Percentiles rank a stretch among this genome's conserved stretches.
phyloP scores from a whole-genome alignment of 805 yeast species.

The Candida pseudofarinosa region DNA sequence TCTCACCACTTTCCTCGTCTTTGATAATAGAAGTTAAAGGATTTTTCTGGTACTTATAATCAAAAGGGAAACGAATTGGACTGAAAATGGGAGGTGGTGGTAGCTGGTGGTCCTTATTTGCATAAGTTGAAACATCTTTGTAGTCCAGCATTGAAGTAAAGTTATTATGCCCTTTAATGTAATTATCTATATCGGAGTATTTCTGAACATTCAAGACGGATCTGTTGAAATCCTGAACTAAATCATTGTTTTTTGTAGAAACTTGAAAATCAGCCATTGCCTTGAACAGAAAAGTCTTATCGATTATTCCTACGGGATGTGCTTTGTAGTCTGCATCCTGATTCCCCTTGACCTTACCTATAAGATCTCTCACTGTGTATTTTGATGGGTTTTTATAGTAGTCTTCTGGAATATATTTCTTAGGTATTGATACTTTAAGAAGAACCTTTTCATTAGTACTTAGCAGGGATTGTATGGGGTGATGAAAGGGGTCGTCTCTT shows the following conservation, averaged over 20 bases:
- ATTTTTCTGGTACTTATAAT: constrained; percentile 74
- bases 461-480: constrained; percentile 57
- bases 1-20: constrained; percentile 56
- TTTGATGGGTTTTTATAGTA: constrained; percentile 26
- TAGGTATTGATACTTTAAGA: constrained; percentile 59
- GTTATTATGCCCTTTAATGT: constrained; percentile 18
- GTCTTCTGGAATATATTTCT: constrained; percentile 40
- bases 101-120: constrained; percentile 48
- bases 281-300: constrained; percentile 70
- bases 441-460: constrained; percentile 54
- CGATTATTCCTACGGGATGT: constrained; percentile 64
- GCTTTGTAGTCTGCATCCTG: constrained; percentile 33
- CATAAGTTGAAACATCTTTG: constrained; percentile 18
- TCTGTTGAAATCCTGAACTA: constrained; percentile 24
- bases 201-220: constrained; percentile 20
- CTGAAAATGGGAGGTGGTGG: constrained; percentile 89
- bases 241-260: constrained; percentile 50
- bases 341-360: constrained; percentile 24
- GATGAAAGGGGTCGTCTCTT: constrained; percentile 46
- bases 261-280: constrained; percentile 87
- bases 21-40: constrained; percentile 48
- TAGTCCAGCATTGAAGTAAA: constrained; percentile 26
- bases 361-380: constrained; percentile 42
- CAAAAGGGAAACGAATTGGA: constrained; percentile 68
- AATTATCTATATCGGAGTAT: constrained; percentile 21